These are phyloP conservation scores for Beta vulgaris DNA, from an alignment of 148 eudicot genomes.

Conservation along the genomic window DNA sequence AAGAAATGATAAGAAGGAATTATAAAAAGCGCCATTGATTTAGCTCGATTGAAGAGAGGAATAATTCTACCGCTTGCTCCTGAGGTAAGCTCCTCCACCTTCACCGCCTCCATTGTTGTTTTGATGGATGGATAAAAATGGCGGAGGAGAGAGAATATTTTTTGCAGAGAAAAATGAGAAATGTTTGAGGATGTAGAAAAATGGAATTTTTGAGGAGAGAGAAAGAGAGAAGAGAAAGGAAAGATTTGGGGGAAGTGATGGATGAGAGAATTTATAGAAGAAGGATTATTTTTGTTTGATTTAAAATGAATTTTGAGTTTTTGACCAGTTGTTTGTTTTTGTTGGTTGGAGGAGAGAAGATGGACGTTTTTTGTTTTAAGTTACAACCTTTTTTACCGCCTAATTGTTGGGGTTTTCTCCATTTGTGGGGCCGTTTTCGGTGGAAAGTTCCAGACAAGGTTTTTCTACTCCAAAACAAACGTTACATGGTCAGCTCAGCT, in stretches of 20 bases:
- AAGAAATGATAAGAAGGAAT: constrained; percentile 47
- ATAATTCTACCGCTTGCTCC: constrained; percentile 92
- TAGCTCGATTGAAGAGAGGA: constrained; percentile 52
- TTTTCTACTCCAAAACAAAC: too few species aligned
- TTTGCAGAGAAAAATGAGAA: not conserved
- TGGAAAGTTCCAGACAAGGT: too few species aligned
- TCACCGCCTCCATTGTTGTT: constrained; percentile 36
- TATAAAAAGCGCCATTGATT: constrained; percentile 31
- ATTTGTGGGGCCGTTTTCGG: not conserved
- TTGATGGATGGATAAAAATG: too few species aligned
- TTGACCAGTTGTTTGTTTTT: too few species aligned
- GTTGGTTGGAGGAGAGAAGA: not conserved
- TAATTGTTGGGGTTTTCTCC: not conserved
- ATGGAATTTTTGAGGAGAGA: not conserved
- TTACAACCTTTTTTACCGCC: constrained; percentile 4
- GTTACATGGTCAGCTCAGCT: too few species aligned
- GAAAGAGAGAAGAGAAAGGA: not conserved
- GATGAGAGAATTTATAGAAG: not conserved
- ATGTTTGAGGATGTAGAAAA: not conserved
- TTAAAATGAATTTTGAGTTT: too few species aligned
- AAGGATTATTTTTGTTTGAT: not conserved
- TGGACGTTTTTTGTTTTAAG: not conserved
- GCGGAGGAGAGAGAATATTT: constrained; percentile 12
- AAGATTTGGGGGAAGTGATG: not conserved
- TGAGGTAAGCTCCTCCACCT: constrained; percentile 82